Base-by-base conservation (phyloP, 192 early-diverging fungal genomes). In the Physocladia obscura region DNA sequence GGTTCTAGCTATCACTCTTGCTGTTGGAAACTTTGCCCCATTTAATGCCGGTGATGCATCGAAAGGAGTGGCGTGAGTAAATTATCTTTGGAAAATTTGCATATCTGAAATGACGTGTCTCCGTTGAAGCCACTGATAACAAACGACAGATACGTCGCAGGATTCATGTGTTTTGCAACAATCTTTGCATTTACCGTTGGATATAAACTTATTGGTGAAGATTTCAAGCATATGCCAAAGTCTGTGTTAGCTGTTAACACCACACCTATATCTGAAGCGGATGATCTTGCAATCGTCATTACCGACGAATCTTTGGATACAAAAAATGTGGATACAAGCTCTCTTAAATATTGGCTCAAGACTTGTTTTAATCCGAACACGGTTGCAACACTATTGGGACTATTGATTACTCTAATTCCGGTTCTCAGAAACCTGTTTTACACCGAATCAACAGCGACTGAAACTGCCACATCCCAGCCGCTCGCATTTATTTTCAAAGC, bases 101-200 rank as follows among this genome's bases (percentile, higher is more conserved):
- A 22, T 38, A 39, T 21, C 19, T 64, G 35, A 36, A 52, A 4
- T 24, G n/a, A 36, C 27, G 2, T n/a, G 6, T 44, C 24, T 1
- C 60, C 17, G 52, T 38, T 13, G 54, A 57, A 15, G 29, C n/a
- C 52, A 13, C n/a, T 22, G 19, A 21, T 61, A n/a, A n/a, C n/a
- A 47, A 13, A n/a, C 13, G 17, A 1, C 30, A 74, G 71, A 21
- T 77, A 77, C 35, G 57, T 77, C 36, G 64, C 71, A 3, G 71
- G 56, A 3, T 77, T 77, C 48, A 59, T 73, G 4, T 70, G 56
- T 51, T 61, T 77, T 24, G 48, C 67, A 22, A 77, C 68, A 29
- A 17, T 77, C 8, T 74, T 59, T 47, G 74, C 63, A 24, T 74
- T 74, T 54, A 58, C 58, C 4, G 47, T 77, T 47, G 76, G 71